Percentiles rank a stretch among this genome's conserved stretches.
Evolutionary conservation across 2,329 filamentous ascomycete genomes (phyloP).

Genomic region (Colletotrichum tabaci): DNA sequence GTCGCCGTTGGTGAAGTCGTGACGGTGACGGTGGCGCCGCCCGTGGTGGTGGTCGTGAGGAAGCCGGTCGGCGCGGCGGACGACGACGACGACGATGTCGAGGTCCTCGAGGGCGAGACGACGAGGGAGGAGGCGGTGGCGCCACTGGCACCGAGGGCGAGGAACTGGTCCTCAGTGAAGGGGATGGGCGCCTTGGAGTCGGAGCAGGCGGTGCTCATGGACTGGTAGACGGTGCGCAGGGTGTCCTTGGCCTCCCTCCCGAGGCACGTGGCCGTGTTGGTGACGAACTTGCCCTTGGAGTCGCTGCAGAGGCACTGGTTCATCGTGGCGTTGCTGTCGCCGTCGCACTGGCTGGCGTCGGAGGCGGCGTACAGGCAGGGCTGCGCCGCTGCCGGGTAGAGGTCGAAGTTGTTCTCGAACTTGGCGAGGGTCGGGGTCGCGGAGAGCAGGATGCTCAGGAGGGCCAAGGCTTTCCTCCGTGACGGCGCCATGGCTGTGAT

Average conservation of each 20-base stretch:
- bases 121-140: conserved; percentile 37
- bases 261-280: conserved; percentile 62
- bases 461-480: conserved; percentile 16
- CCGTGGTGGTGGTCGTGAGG: conserved; percentile 30
- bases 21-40: conserved; percentile 35
- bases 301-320: conserved; percentile 68
- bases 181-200: conserved; percentile 60
- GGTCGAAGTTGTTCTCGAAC: conserved; percentile 58
- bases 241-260: conserved; percentile 54
- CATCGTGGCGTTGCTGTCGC: conserved; percentile 55
- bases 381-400: conserved; percentile 59
- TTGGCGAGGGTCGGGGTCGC: conserved; percentile 44
- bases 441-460: conserved; percentile 48
- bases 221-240: conserved; percentile 59
- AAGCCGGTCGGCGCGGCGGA: conserved; percentile 34
- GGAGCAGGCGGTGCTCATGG: conserved; percentile 60
- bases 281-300: conserved; percentile 62
- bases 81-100: conserved; percentile 43
- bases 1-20: conserved; percentile 13
- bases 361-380: conserved; percentile 61
- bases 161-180: conserved; percentile 59
- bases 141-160: conserved; percentile 46
- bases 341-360: conserved; percentile 57
- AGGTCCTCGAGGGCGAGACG: conserved; percentile 43
- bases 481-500: conserved; percentile 29